phyloP scores from a whole-genome alignment of 2,329 filamentous ascomycete species.

The Orbilia quercus region DNA sequence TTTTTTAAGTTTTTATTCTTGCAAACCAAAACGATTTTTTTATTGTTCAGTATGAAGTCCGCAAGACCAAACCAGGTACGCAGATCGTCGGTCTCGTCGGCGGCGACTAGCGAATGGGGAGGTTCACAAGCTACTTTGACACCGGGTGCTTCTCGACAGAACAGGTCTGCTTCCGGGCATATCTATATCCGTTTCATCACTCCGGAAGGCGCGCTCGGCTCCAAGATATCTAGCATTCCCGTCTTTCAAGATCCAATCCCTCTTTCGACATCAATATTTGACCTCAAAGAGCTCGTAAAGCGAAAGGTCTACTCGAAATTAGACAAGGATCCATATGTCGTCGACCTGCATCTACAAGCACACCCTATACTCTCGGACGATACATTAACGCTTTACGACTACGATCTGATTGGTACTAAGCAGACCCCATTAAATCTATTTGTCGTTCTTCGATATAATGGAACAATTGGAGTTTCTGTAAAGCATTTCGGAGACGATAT shows the following conservation, averaged over 20 bases:
- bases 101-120: conserved; percentile 49
- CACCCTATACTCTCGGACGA: conserved; percentile 40
- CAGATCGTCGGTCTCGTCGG: conserved; percentile 43
- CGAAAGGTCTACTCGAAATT: conserved; percentile 35
- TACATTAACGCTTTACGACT: conserved; percentile 41
- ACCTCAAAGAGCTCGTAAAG: conserved; percentile 47
- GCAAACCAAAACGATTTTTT: not conserved
- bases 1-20: conserved; percentile 2
- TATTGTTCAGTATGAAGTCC: conserved; percentile 32
- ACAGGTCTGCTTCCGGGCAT: conserved; percentile 21
- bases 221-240: conserved; percentile 38
- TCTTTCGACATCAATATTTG: conserved; percentile 27
- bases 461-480: conserved; percentile 40
- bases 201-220: conserved; percentile 36
- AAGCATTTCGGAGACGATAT: conserved; percentile 42
- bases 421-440: conserved; percentile 41
- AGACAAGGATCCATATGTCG: conserved; percentile 27
- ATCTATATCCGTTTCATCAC: conserved; percentile 55
- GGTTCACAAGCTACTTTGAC: conserved; percentile 50
- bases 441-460: conserved; percentile 50
- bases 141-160: conserved; percentile 33
- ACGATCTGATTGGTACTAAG: conserved; percentile 42
- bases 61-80: conserved; percentile 25
- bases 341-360: conserved; percentile 40
- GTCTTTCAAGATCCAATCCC: conserved; percentile 33